Evolutionary conservation across 352 stramenopile species (phyloP).

Genomic region (Elongisporangium undulatum): DNA sequence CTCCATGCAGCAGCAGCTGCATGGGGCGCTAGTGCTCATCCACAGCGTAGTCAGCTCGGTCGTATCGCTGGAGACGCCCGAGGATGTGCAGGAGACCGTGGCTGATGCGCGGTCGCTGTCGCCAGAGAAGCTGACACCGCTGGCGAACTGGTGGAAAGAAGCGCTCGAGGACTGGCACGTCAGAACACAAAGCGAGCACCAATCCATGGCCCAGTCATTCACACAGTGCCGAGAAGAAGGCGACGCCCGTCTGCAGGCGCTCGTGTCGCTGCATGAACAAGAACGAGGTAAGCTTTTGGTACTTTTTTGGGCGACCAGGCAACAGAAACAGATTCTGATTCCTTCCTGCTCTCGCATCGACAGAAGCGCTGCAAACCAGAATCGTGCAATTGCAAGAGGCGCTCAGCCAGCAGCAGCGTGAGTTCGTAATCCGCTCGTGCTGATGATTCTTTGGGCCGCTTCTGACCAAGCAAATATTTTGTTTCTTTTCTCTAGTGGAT

Average conservation of each 20-base stretch:
- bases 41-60: constrained; percentile 21
- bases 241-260: constrained; percentile 14
- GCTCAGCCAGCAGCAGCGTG: background rate
- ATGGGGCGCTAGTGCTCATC: constrained; percentile 18
- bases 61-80: constrained; percentile 1
- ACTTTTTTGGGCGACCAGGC: background rate
- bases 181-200: constrained; percentile 10
- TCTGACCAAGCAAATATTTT: background rate
- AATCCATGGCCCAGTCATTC: constrained; percentile 9
- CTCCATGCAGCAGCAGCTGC: constrained; percentile 18
- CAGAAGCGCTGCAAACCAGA: background rate
- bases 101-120: background rate
- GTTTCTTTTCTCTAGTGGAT: background rate
- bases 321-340: background rate
- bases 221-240: constrained; percentile 24
- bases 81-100: background rate
- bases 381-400: background rate
- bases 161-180: constrained; percentile 27
- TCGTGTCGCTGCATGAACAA: background rate
- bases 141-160: constrained; percentile 17
- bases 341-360: background rate
- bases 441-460: background rate
- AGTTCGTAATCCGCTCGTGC: background rate
- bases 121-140: background rate
- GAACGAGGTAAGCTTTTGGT: constrained; percentile 6